Evolutionary conservation across 768 basidiomycete species (phyloP).

Genomic region (Mycena galopus): DNA sequence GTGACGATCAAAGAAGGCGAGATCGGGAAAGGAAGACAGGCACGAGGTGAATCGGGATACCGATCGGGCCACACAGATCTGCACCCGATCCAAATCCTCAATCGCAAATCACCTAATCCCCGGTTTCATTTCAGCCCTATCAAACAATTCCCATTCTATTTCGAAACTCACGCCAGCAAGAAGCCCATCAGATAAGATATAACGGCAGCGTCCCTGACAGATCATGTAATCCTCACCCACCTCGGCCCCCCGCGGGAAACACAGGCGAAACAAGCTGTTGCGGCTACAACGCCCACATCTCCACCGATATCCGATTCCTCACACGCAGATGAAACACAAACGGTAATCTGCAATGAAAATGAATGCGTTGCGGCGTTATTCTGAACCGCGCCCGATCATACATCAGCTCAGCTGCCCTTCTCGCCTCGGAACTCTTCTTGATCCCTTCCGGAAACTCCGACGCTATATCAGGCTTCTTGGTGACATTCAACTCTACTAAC

Average conservation of each 20-base stretch:
- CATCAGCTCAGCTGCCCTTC: constrained; percentile 2
- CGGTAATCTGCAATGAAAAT: neutral
- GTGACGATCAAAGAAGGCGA: constrained; percentile 7
- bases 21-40: neutral
- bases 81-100: neutral
- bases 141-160: neutral
- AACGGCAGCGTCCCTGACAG: neutral
- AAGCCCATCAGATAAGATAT: constrained; percentile 21
- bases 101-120: neutral
- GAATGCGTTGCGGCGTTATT: neutral
- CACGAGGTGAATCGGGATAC: neutral
- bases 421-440: too few relatives aligned
- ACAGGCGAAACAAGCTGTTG: neutral
- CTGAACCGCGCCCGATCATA: neutral
- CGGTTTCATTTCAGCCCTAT: neutral
- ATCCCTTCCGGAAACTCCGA: constrained; percentile 28
- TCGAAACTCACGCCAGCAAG: too few relatives aligned
- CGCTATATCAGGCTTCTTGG: constrained; percentile 10
- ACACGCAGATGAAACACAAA: neutral
- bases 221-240: neutral
- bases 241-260: constrained; percentile 49
- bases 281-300: constrained; percentile 8
- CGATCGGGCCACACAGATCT: neutral
- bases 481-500: constrained; percentile 30
- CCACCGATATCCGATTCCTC: constrained; percentile 5